phyloP scores from a whole-genome alignment of 768 basidiomycete species.

The Tephrocybe sp. region DNA sequence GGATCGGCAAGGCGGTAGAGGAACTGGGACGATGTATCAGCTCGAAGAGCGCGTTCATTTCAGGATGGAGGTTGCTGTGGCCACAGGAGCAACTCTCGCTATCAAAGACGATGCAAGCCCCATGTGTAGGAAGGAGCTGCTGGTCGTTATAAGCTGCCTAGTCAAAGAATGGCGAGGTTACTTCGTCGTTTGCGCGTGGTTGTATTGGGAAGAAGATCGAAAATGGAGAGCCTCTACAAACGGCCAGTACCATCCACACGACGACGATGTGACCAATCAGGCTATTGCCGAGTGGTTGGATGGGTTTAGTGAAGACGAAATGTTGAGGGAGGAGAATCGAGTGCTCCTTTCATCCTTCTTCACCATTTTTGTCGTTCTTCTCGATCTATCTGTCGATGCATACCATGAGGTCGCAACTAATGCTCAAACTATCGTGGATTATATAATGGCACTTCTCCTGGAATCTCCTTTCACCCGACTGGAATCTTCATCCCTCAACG shows the following conservation, averaged over 20 bases:
- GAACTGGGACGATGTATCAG: constrained; percentile 77
- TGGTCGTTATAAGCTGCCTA: constrained; percentile 87
- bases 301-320: constrained; percentile 61
- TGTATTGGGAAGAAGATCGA: constrained; percentile 91
- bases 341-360: constrained; percentile 90
- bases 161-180: constrained; percentile 97
- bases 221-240: constrained; percentile 48
- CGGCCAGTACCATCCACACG: constrained; percentile 35
- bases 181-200: constrained; percentile 95
- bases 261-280: constrained; percentile 71
- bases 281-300: constrained; percentile 82
- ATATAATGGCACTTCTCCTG: constrained; percentile 84
- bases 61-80: constrained; percentile 88
- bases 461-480: constrained; percentile 85
- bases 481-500: constrained; percentile 60
- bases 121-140: constrained; percentile 92
- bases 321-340: constrained; percentile 70
- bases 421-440: constrained; percentile 90
- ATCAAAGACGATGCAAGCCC: constrained; percentile 95
- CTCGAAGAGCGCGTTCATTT: constrained; percentile 78
- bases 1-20: constrained; percentile 73
- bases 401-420: constrained; percentile 90
- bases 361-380: constrained; percentile 83
- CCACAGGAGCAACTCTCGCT: constrained; percentile 82
- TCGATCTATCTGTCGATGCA: constrained; percentile 91